Evolutionary conservation across 1,284 basidiomycete species (phyloP).

Genomic region (Leccinum pachyderme): DNA sequence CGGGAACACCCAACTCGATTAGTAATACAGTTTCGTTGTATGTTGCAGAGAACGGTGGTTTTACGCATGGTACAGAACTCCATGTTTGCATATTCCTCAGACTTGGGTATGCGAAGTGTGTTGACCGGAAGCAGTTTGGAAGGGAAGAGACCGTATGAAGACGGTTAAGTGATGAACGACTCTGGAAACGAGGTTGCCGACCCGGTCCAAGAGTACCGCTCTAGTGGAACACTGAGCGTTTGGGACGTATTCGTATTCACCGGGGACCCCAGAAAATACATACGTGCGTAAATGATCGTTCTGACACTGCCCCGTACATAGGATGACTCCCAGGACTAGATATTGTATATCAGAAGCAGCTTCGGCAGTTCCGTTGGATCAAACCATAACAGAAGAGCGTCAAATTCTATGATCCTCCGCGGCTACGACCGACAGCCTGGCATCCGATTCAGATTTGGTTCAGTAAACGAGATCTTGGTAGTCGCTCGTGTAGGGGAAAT

Average conservation of each 20-base stretch:
- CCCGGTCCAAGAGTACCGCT: constrained; percentile 45
- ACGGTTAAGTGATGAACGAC: constrained; percentile 56
- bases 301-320: neutral
- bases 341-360: neutral
- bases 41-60: constrained; percentile 40
- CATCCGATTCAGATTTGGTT: neutral
- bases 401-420: neutral
- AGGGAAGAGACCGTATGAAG: constrained; percentile 47
- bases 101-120: constrained; percentile 5
- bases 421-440: neutral
- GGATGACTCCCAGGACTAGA: constrained; percentile 27
- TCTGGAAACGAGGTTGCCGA: constrained; percentile 54
- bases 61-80: constrained; percentile 46
- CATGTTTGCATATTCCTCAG: constrained; percentile 40
- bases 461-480: neutral
- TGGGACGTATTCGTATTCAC: constrained; percentile 40
- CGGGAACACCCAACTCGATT: constrained; percentile 50
- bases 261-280: constrained; percentile 54
- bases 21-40: constrained; percentile 41
- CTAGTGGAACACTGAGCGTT: neutral
- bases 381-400: neutral
- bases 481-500: neutral
- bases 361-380: constrained; percentile 2
- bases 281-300: constrained; percentile 44
- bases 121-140: constrained; percentile 28